These are phyloP conservation scores for Eremochloa ophiuroides DNA, from an alignment of 176 grass and related monocot genomes.

Conservation along the genomic window DNA sequence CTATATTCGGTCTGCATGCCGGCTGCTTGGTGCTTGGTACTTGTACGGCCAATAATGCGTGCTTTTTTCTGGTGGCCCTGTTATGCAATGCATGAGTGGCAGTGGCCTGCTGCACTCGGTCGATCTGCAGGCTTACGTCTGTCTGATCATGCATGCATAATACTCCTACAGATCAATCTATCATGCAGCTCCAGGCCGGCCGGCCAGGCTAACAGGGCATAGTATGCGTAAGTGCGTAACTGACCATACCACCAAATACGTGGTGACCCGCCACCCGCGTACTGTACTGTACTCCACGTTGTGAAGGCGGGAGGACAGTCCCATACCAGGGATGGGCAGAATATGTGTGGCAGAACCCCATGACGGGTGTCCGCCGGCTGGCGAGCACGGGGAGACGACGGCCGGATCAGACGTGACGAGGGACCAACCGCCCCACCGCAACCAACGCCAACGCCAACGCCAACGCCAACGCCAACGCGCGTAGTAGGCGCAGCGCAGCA, in stretches of 20 bases:
- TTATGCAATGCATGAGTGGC: neutral
- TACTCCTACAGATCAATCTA: slow-evolving; percentile 26
- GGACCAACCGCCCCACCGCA: slow-evolving; percentile 15
- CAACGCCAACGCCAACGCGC: too few species aligned
- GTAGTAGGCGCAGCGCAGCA: too few species aligned
- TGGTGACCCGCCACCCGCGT: slow-evolving; percentile 6
- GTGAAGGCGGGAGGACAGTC: neutral
- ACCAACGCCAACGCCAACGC: too few species aligned
- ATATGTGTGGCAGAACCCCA: slow-evolving; percentile 20
- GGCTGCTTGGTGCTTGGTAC: too few species aligned
- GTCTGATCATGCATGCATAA: neutral
- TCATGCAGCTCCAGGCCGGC: neutral
- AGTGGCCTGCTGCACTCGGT: neutral
- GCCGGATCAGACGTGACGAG: slow-evolving; percentile 10
- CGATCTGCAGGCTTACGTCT: neutral
- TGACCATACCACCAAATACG: slow-evolving; percentile 4
- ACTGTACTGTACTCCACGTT: too few species aligned
- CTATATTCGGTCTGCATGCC: neutral
- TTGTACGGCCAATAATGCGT: slow-evolving; percentile 1
- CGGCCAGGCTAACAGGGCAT: neutral
- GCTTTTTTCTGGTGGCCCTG: neutral
- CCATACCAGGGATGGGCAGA: neutral
- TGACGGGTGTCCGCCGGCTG: slow-evolving; percentile 17
- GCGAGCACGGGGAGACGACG: slow-evolving; percentile 23
- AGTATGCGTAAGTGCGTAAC: neutral